Evolutionary conservation across 2,329 filamentous ascomycete genomes (phyloP).

Genomic region (Xylariaceae sp.): DNA sequence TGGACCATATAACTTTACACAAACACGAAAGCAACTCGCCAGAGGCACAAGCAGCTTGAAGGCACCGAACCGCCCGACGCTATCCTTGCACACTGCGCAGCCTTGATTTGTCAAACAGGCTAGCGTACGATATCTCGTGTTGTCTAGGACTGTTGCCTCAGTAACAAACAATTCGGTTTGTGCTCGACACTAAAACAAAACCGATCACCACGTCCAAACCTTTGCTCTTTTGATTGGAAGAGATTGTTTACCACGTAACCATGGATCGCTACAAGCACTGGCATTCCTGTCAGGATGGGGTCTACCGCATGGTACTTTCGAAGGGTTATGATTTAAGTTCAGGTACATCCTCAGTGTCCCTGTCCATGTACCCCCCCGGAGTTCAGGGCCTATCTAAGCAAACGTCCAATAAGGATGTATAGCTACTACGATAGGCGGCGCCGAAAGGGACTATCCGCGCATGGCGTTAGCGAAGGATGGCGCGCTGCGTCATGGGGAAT

Average conservation of each 20-base stretch:
- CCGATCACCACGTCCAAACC: not conserved
- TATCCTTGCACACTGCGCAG: too few species aligned
- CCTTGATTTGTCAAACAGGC: slow-evolving; percentile 2
- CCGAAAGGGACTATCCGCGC: slow-evolving; percentile 3
- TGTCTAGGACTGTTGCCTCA: not conserved
- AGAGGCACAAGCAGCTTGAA: not conserved
- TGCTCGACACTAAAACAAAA: not conserved
- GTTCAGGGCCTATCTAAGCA: not conserved
- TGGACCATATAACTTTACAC: not conserved
- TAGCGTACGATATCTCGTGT: not conserved
- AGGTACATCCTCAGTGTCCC: slow-evolving; percentile 8
- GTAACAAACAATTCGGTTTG: not conserved
- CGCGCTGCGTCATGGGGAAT: not conserved
- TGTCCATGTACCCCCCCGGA: slow-evolving; percentile 4
- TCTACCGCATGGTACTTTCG: slow-evolving; percentile 4
- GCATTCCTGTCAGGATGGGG: not conserved
- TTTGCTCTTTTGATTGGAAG: not conserved
- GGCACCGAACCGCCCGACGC: not conserved
- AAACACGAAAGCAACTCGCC: not conserved
- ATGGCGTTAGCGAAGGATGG: not conserved
- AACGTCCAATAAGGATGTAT: not conserved
- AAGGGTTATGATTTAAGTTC: slow-evolving; percentile 2
- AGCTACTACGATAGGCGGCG: not conserved
- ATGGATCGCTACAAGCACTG: not conserved
- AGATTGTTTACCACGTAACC: not conserved